These are phyloP conservation scores for Gentiana macrophylla DNA, from an alignment of 257 asterid species.

Conservation along the genomic window DNA sequence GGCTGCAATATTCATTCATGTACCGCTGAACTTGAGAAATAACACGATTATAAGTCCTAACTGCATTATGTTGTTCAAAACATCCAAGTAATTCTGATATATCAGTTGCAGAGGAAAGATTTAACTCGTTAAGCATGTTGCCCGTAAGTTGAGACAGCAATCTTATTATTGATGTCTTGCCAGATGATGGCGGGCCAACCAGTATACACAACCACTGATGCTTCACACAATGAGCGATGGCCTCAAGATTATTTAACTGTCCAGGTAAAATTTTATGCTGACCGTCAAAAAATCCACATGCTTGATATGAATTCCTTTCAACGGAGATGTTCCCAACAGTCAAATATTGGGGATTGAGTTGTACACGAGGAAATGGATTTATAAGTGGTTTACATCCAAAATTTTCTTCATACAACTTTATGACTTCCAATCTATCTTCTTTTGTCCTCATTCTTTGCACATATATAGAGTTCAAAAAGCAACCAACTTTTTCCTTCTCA, in stretches of 20 bases:
- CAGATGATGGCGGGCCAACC: slow-evolving; percentile 87
- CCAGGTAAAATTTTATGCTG: slow-evolving; percentile 70
- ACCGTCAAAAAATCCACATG: slow-evolving; percentile 30
- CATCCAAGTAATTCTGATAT: slow-evolving; percentile 92
- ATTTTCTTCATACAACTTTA: slow-evolving; percentile 54
- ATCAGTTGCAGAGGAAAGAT: slow-evolving; percentile 93
- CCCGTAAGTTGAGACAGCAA: slow-evolving; percentile 80
- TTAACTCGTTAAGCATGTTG: slow-evolving; percentile 69
- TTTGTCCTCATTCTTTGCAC: slow-evolving; percentile 91
- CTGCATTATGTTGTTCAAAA: slow-evolving; percentile 87
- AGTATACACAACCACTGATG: slow-evolving; percentile 91
- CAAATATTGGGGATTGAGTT: slow-evolving; percentile 41
- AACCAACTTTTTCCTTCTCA: slow-evolving; percentile 33
- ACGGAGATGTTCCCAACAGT: slow-evolving; percentile 50
- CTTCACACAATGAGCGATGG: slow-evolving; percentile 57
- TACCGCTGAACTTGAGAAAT: slow-evolving; percentile 58
- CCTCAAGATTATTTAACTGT: slow-evolving; percentile 59
- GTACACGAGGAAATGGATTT: slow-evolving; percentile 58
- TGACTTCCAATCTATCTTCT: slow-evolving; percentile 63
- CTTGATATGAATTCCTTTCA: slow-evolving; percentile 40
- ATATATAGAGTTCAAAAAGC: slow-evolving; percentile 79
- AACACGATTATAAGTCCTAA: slow-evolving; percentile 60
- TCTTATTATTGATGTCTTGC: slow-evolving; percentile 81
- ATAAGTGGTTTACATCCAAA: slow-evolving; percentile 57
- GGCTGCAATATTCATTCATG: slow-evolving; percentile 61